Base-by-base conservation (phyloP, 352 stramenopile genomes). In the Globisporangium lucens region DNA sequence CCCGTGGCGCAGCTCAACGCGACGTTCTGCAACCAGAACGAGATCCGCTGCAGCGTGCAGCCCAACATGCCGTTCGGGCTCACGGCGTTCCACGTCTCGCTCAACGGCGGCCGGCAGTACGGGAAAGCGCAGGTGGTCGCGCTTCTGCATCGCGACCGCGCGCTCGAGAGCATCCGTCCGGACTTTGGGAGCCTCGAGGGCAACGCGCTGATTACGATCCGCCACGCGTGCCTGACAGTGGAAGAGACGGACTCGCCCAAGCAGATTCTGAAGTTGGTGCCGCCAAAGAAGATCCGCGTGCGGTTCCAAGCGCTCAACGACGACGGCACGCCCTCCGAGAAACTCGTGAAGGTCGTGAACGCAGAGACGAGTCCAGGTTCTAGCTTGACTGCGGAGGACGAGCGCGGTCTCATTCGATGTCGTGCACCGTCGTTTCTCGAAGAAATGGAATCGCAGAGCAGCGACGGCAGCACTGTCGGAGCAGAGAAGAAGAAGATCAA, bases 51-150 rank as follows among this genome's bases (percentile, higher is more conserved):
- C 62, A 89, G 70, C 6, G 71, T 92, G 3, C 84, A 80, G 27
- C 63, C 79, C 4, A 91, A 91, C 69, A 77, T 91, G 66, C 66
- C 82, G 47, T 92, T 92, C 65, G 84, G 84, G 4, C 71, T 89
- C 24, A 90, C 84, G 3, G 53, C 71, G 1, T 75, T 90, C 24
- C 71, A 74, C 30, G 70, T 90, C 0, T 92, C 84, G 17, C 65
- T 90, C 27, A 92, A 92, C 67, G 82, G 81, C 3, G 84, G 84
- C 0, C 74, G 78, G 3, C 84, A 92, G 71, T 92, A 82, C 49
- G 76, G 79, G 1, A 72, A 70, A 51, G 63, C 75, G 6, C 73
- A 69, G 0, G 72, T 84, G 0, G 58, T 82, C 3, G 79, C 74
- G 0, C 69, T 90, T 33, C 58, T 92, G 1, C 64, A 89, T 68